These are phyloP conservation scores for Alternaria dauci DNA, from an alignment of 2,329 filamentous ascomycete genomes.

Conservation along the genomic window DNA sequence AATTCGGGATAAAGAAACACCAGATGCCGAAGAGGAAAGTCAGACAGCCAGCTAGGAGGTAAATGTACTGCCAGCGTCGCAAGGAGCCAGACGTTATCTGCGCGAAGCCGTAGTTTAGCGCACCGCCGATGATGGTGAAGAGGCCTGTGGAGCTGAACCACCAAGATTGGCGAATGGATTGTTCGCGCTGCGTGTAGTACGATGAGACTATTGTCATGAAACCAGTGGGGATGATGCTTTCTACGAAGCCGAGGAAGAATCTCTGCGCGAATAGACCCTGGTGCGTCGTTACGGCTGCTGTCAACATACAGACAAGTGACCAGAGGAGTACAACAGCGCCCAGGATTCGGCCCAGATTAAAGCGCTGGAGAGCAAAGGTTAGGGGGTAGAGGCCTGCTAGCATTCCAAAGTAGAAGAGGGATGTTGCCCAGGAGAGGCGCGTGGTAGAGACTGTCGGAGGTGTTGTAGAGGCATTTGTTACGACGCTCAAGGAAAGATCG, in stretches of 20 bases:
- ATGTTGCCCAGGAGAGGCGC: slow-evolving; percentile 78
- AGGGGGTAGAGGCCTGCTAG: slow-evolving; percentile 77
- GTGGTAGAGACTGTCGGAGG: slow-evolving; percentile 70
- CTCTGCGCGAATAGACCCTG: slow-evolving; percentile 67
- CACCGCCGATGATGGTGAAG: slow-evolving; percentile 45
- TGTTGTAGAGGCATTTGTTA: slow-evolving; percentile 59
- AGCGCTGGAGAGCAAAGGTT: slow-evolving; percentile 74
- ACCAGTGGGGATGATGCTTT: slow-evolving; percentile 64
- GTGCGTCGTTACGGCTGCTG: slow-evolving; percentile 70
- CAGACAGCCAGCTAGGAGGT: slow-evolving; percentile 66
- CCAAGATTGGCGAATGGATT: slow-evolving; percentile 65
- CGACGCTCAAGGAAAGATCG: slow-evolving; percentile 66
- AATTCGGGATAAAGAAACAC: slow-evolving; percentile 72
- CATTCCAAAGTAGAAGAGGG: slow-evolving; percentile 83
- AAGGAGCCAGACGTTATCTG: slow-evolving; percentile 48
- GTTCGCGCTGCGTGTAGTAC: slow-evolving; percentile 54
- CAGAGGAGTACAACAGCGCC: slow-evolving; percentile 71
- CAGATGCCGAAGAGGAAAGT: slow-evolving; percentile 70
- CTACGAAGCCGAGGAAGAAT: slow-evolving; percentile 66
- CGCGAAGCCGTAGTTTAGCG: slow-evolving; percentile 50
- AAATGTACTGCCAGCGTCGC: slow-evolving; percentile 72
- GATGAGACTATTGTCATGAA: slow-evolving; percentile 63
- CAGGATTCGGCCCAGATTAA: slow-evolving; percentile 70
- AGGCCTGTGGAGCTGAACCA: slow-evolving; percentile 69
- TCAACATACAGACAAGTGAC: slow-evolving; percentile 72